These are phyloP conservation scores for Corylus heterophylla DNA, from an alignment of 306 rosid genomes.

Conservation along the genomic window DNA sequence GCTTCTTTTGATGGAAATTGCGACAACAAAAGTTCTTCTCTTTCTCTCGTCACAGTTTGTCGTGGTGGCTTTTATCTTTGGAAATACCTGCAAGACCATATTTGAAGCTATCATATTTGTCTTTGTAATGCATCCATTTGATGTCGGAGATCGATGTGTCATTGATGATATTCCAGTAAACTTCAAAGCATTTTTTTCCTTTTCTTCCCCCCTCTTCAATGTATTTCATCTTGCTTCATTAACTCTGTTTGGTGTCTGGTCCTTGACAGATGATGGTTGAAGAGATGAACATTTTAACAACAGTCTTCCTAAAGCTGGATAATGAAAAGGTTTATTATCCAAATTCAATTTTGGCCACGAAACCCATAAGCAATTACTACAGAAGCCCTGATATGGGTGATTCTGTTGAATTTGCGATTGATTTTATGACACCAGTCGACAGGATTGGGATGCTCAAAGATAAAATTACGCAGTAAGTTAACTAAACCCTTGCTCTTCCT, in stretches of 20 bases:
- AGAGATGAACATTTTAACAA: slow-evolving; percentile 90
- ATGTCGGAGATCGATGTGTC: slow-evolving; percentile 90
- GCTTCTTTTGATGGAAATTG: slow-evolving; percentile 89
- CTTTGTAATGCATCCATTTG: slow-evolving; percentile 96
- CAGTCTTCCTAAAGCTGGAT: slow-evolving; percentile 81
- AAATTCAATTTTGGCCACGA: slow-evolving; percentile 74
- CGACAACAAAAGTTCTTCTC: slow-evolving; percentile 79
- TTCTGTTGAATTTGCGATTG: slow-evolving; percentile 55
- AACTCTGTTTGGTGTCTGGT: slow-evolving; percentile 9
- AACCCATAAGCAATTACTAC: slow-evolving; percentile 83
- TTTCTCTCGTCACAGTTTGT: slow-evolving; percentile 77
- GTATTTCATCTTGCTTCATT: slow-evolving; percentile 14
- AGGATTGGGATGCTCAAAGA: slow-evolving; percentile 68
- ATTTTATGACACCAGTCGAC: slow-evolving; percentile 66
- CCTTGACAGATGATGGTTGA: slow-evolving; percentile 74
- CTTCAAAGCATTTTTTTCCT: slow-evolving; percentile 13
- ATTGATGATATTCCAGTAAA: slow-evolving; percentile 78
- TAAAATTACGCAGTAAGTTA: slow-evolving; percentile 53
- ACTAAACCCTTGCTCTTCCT: background rate
- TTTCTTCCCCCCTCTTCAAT: background rate
- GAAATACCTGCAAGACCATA: slow-evolving; percentile 86
- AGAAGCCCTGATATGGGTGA: slow-evolving; percentile 89
- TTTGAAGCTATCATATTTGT: slow-evolving; percentile 90
- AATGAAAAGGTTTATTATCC: slow-evolving; percentile 88
- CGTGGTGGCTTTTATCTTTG: slow-evolving; percentile 76